Evolutionary conservation across 805 yeast species (phyloP), one percentile per base, ranked within the genome.

Genomic region (Yarrowia sp.): DNA sequence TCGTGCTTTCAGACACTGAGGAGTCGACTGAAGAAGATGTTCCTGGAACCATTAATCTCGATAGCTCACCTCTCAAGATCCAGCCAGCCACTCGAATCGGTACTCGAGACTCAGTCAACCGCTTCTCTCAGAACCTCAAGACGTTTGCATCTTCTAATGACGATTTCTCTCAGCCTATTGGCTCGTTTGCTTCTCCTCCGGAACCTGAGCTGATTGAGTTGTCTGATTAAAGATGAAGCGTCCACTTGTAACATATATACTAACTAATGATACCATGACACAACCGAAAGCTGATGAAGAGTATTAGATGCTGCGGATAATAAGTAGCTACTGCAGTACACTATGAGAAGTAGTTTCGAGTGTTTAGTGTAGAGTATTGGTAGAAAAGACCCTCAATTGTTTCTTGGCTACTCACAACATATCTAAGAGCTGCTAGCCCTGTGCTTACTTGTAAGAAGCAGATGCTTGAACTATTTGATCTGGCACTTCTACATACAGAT

Each of bases 1-100:
- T 55, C 15, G 63, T 55, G 15, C 46, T 55, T 2, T 55, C 63
- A 7, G 63, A 55, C 10, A 55, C 38, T 6, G 63, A 55, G 24
- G 63, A 40, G 24, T 38, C 58, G 12, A 52, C 58, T 20, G 58
- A 52, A 38, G 58, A 52, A 20, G 58, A 52, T 19, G 36, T 9
- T 1, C 50, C 50, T 4, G 17, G 19, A 34, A 34, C 56, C 1
- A 24, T 52, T 1, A 19, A 52, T 20, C 43, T 52, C 3, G 58
- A 52, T 14, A 20, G 19, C 12, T 52, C 58, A 4, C 58, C 58
- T 9, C 9, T 52, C 12, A 52, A 52, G 43, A 36, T 52, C 34
- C 42, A 52, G 14, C 20, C 17, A 38, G 58, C 58, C 2, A 19
- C 58, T 4, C 43, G 58, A 20, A 52, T 52, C 17, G 58, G 43